Evolutionary conservation across 495 filamentous ascomycete species (phyloP).

Genomic region (Evansstolkia leycettana): DNA sequence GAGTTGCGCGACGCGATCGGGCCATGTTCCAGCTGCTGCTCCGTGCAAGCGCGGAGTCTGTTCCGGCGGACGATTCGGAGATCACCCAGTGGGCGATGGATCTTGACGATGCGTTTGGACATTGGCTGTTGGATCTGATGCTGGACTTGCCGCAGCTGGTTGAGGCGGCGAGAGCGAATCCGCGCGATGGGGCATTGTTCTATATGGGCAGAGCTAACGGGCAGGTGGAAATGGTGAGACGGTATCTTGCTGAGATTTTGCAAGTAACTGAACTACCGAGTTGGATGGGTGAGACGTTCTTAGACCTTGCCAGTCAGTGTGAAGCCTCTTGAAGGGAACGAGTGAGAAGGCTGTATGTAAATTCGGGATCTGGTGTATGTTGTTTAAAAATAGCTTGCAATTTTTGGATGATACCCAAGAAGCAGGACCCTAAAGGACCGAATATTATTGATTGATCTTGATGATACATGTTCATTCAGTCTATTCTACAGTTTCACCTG

Average conservation of each 20-base stretch:
- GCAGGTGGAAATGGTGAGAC: constrained; percentile 9
- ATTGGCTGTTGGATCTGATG: constrained; percentile 27
- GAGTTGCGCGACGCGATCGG: constrained; percentile 10
- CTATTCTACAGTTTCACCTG: too few relatives aligned
- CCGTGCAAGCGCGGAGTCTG: constrained; percentile 27
- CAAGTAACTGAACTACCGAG: constrained; percentile 7
- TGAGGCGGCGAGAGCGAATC: constrained; percentile 6
- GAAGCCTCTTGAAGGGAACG: neutral
- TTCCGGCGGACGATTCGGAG: constrained; percentile 19
- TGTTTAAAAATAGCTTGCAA: too few relatives aligned
- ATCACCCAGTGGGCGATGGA: constrained; percentile 25
- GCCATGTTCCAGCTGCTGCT: constrained; percentile 23
- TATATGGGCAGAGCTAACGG: constrained; percentile 15
- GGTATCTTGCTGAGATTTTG: constrained; percentile 18
- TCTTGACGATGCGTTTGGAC: constrained; percentile 13
- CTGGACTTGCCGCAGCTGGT: constrained; percentile 16
- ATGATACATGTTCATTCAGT: too few relatives aligned
- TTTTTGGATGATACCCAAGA: too few relatives aligned
- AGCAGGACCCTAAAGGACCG: too few relatives aligned
- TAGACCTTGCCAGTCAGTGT: neutral
- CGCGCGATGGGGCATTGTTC: constrained; percentile 12
- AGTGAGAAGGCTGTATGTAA: too few relatives aligned
- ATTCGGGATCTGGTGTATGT: neutral
- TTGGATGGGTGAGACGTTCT: constrained; percentile 18
- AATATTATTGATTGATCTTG: too few relatives aligned